Conservation (phyloP, 345 rosid species). For the Arabis hirsuta region DNA sequence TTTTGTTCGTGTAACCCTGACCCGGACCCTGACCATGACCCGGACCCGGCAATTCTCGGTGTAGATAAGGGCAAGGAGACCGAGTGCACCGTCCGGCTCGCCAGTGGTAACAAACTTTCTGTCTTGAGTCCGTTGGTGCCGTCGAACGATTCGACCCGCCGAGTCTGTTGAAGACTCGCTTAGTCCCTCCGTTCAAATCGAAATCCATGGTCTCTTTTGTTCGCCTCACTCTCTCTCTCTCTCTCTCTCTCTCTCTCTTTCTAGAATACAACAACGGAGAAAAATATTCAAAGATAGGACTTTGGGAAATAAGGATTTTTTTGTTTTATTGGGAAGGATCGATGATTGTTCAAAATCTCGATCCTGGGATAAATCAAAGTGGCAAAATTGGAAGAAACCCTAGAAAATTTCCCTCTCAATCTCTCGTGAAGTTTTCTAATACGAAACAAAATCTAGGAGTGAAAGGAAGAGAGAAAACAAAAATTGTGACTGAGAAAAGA, state of each 20-base stretch:
- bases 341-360: not conserved
- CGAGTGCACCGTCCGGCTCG: slow-evolving; percentile 83
- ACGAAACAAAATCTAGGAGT: not conserved
- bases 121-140: slow-evolving; percentile 46
- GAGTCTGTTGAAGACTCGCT: slow-evolving; percentile 72
- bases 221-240: not conserved
- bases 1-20: slow-evolving; percentile 57
- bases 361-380: slow-evolving; percentile 11
- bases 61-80: slow-evolving; percentile 71
- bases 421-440: not conserved
- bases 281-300: not conserved
- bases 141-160: slow-evolving; percentile 50
- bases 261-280: slow-evolving; percentile 2
- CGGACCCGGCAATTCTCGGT: slow-evolving; percentile 68
- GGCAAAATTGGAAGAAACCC: slow-evolving; percentile 33
- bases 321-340: slow-evolving; percentile 4
- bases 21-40: not conserved
- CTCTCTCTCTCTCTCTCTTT: not conserved
- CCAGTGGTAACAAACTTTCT: slow-evolving; percentile 86
- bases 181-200: slow-evolving; percentile 67
- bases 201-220: slow-evolving; percentile 57
- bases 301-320: not conserved
- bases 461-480: not conserved
- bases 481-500: not conserved
- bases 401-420: slow-evolving; percentile 16